phyloP scores from a whole-genome alignment of 768 basidiomycete genomes.

The Amanita thiersii region DNA sequence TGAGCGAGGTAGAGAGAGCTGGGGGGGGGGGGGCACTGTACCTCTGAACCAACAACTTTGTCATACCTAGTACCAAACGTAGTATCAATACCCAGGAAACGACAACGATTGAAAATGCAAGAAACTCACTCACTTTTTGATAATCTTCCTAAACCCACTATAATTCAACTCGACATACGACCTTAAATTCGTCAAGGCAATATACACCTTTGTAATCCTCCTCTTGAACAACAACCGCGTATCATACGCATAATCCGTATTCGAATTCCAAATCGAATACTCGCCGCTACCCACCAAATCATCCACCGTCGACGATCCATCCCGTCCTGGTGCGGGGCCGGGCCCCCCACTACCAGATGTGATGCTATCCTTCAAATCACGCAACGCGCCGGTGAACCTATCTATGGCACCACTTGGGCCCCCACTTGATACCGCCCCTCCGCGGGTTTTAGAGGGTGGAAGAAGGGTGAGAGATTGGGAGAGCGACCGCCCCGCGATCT shows the following conservation, averaged over 20 bases:
- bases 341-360: constrained; percentile 25
- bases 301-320: background rate
- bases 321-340: background rate
- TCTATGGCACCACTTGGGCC: constrained; percentile 16
- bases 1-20: no score
- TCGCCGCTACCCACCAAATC: constrained; percentile 6
- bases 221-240: constrained; percentile 84
- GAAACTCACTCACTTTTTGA: constrained; percentile 69
- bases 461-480: constrained; percentile 6
- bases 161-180: constrained; percentile 90
- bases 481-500: constrained; percentile 1
- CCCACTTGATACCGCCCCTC: constrained; percentile 15
- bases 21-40: constrained; percentile 14
- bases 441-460: constrained; percentile 10
- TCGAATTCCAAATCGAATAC: constrained; percentile 69
- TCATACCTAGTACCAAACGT: constrained; percentile 56
- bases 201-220: constrained; percentile 75
- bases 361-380: constrained; percentile 44
- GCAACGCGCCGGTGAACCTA: constrained; percentile 39
- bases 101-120: constrained; percentile 7
- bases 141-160: constrained; percentile 89
- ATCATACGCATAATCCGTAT: constrained; percentile 76
- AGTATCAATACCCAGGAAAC: background rate
- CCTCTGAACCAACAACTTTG: constrained; percentile 78
- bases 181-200: constrained; percentile 64